phyloP scores from a whole-genome alignment of 768 basidiomycete genomes.

The Mycena epipterygia region DNA sequence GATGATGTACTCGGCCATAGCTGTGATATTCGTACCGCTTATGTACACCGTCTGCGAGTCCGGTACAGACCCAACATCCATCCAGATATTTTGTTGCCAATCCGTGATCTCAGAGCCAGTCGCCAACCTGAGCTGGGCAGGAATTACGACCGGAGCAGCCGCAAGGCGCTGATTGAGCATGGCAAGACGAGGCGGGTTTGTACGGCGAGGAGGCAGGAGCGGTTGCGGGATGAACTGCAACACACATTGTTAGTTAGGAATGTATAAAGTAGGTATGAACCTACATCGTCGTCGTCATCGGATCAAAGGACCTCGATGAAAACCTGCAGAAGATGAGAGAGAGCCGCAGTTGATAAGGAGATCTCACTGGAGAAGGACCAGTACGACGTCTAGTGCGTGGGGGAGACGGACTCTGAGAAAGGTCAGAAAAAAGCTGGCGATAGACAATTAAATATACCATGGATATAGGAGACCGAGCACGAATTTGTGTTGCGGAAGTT shows the following conservation, averaged over 20 bases:
- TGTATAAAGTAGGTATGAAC: not conserved
- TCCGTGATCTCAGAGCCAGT: not conserved
- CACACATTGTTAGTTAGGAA: not conserved
- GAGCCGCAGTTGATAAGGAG: not conserved
- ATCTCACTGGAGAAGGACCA: not conserved
- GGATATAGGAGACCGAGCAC: not conserved
- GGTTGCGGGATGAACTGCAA: not conserved
- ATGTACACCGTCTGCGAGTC: not conserved
- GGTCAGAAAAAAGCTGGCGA: too few species aligned
- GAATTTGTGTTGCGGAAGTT: not conserved
- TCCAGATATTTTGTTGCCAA: not conserved
- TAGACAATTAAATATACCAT: too few species aligned
- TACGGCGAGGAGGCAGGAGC: not conserved
- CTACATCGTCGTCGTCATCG: constrained; percentile 6
- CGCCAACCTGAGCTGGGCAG: not conserved
- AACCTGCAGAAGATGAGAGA: too few species aligned
- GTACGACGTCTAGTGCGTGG: not conserved
- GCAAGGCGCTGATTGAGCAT: too few species aligned
- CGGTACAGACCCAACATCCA: not conserved
- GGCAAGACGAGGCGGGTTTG: not conserved
- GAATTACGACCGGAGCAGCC: not conserved
- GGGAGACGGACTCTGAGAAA: not conserved
- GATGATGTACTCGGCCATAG: not conserved
- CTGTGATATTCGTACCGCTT: not conserved
- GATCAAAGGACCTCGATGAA: constrained; percentile 6